A percentile compares a stretch with the other conserved stretches of the same genome.
These are phyloP conservation scores for Penicillium lagena DNA, from an alignment of 495 filamentous ascomycete genomes.

Conservation along the genomic window DNA sequence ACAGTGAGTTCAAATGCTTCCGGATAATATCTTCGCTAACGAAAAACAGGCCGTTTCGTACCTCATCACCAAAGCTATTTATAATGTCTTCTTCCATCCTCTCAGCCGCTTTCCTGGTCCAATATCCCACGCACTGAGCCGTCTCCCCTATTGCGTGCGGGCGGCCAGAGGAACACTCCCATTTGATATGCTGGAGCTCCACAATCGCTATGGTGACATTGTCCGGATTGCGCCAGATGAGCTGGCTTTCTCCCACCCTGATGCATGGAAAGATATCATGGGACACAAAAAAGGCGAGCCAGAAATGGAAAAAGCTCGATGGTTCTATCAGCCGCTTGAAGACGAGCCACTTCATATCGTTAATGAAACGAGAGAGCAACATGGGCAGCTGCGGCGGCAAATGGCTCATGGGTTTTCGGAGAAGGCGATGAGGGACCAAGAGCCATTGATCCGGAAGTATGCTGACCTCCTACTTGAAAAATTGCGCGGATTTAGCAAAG, in stretches of 20 bases:
- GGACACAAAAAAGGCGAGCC: constrained; percentile 26
- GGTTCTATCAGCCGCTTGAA: constrained; percentile 12
- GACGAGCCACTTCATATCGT: constrained; percentile 9
- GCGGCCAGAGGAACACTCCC: constrained; percentile 10
- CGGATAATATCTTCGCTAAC: neutral
- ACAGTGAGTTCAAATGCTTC: neutral
- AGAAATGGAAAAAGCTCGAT: constrained; percentile 9
- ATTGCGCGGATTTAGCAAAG: constrained; percentile 25
- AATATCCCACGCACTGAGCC: too few species aligned
- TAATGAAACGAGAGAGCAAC: constrained; percentile 29
- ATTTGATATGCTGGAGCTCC: constrained; percentile 35
- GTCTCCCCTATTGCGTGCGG: too few species aligned
- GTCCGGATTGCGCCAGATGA: constrained; percentile 50
- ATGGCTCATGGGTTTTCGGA: constrained; percentile 51
- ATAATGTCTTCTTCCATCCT: constrained; percentile 42
- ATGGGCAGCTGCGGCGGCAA: constrained; percentile 34
- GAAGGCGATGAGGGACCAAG: constrained; percentile 34
- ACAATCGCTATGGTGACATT: constrained; percentile 43
- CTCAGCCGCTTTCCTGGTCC: constrained; percentile 40
- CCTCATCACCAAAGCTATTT: constrained; percentile 13
- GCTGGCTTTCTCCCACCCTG: constrained; percentile 39
- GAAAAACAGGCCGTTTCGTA: constrained; percentile 1
- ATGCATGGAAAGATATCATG: constrained; percentile 53
- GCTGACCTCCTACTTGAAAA: constrained; percentile 39
- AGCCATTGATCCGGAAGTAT: constrained; percentile 33